These are phyloP conservation scores for Canavalia gladiata DNA, from an alignment of 306 rosid species.

Conservation along the genomic window DNA sequence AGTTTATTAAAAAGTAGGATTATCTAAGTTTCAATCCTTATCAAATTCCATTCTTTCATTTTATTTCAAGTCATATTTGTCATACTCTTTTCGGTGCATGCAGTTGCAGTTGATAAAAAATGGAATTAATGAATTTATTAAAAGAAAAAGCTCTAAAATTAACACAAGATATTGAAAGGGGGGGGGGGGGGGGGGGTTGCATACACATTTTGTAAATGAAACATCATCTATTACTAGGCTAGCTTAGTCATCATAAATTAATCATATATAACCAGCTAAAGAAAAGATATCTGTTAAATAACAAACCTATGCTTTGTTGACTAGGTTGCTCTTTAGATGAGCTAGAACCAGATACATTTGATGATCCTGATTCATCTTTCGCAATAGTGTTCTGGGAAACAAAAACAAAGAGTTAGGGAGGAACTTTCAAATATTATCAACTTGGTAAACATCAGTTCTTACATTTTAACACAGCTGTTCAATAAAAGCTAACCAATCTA, in stretches of 20 bases:
- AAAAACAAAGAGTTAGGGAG: not conserved
- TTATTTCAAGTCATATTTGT: constrained; percentile 12
- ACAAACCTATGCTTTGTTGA: constrained; percentile 63
- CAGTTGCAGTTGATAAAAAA: not conserved
- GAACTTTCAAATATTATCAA: constrained; percentile 21
- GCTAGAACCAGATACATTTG: constrained; percentile 66
- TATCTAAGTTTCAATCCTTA: not conserved
- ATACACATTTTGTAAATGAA: not conserved
- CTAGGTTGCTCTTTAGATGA: constrained; percentile 61
- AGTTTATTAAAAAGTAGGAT: not conserved
- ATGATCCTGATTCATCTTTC: constrained; percentile 61
- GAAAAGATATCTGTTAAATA: not conserved
- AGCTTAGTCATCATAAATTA: constrained; percentile 22
- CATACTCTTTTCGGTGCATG: not conserved
- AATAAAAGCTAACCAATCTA: constrained; percentile 25
- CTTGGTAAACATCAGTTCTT: not conserved
- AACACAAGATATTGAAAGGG: not conserved
- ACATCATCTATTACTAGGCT: not conserved
- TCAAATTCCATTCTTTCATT: not conserved
- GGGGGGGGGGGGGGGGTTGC: too few relatives aligned
- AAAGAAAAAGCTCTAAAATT: not conserved
- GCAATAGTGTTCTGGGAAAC: constrained; percentile 53
- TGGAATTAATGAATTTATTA: not conserved
- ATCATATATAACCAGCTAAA: not conserved
- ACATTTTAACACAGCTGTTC: not conserved